phyloP scores from a whole-genome alignment of 2,329 filamentous ascomycete species.

The Calonectria crousiana region DNA sequence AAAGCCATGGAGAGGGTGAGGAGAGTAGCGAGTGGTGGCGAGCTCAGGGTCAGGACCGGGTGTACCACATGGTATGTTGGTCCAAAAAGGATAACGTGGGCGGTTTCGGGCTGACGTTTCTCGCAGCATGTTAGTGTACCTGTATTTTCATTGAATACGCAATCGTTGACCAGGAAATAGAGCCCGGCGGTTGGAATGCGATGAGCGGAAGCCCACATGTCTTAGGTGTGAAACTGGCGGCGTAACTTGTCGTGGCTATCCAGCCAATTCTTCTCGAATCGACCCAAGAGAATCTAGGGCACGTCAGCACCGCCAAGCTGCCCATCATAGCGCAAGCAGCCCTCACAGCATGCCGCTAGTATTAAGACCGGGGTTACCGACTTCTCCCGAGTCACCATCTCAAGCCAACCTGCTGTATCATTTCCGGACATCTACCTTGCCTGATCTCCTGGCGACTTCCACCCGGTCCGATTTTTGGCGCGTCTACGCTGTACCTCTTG shows the following conservation, averaged over 20 bases:
- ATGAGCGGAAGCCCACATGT: background rate
- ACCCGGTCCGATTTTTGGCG: background rate
- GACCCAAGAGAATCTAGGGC: background rate
- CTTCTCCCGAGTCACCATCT: background rate
- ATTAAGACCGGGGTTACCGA: background rate
- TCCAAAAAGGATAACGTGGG: background rate
- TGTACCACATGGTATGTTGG: slow-evolving; percentile 8
- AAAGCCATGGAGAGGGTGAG: background rate
- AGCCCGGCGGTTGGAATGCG: background rate
- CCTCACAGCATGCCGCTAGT: background rate
- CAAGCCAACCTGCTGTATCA: background rate
- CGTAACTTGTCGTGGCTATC: background rate
- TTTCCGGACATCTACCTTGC: slow-evolving; percentile 1
- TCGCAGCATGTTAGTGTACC: background rate
- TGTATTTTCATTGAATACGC: background rate
- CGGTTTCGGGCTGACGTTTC: background rate
- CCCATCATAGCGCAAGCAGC: background rate
- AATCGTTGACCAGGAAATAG: background rate
- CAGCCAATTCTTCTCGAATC: background rate
- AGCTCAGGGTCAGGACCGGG: background rate
- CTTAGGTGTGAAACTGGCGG: background rate
- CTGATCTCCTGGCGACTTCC: background rate
- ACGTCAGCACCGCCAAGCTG: background rate
- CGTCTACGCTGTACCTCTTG: background rate
- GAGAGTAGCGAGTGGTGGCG: background rate